Evolutionary conservation across 345 rosid genomes (phyloP), one percentile per base, ranked within the genome.

Genomic region (Linum lewisii): DNA sequence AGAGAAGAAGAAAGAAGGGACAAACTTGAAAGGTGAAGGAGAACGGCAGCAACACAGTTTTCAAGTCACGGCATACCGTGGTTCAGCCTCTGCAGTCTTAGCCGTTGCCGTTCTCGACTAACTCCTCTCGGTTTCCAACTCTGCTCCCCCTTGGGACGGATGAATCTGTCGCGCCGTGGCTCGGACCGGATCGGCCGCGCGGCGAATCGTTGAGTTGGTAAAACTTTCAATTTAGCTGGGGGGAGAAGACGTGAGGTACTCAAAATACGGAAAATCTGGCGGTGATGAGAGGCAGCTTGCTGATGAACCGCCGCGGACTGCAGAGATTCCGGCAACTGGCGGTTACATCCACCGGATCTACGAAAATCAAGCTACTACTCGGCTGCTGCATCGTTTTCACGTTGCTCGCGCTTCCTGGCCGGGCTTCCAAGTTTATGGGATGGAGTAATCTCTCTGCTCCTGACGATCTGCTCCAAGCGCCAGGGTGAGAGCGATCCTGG

Each of bases 291-390:
- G 60, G 38, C 21, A 53, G 57, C 26, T 53, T 53, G 57, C 24
- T 53, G 44, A 57, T 24, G 21, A 57, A 26, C 60, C 60, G 60
- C 21, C 60, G 60, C 14, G 38, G 36, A 26, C 8, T 57, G 36
- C 60, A 57, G 60, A 57, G 60, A 26, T 25, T 57, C 44, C 60
- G 60, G 60, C 60, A 57, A 16, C 34, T 26, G 21, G 60, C 38
- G n/a, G 14, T 21, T 24, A 24, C 57, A 53, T 9, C 57, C 23
- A 21, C 29, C 44, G 60, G 36, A 57, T 57, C 44, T 38, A 38
- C 44, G 60, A 57, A 26, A n/a, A 57, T 57, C 24, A 57, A 57
- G 60, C 8, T 57, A 10, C 44, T 57, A 14, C 20, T 57, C 11
- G 15, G 15, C 20, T 25, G 38, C n/a, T 24, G 60, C 34, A 25